Evolutionary conservation across 306 rosid species (phyloP).

Genomic region (Fagus crenata): DNA sequence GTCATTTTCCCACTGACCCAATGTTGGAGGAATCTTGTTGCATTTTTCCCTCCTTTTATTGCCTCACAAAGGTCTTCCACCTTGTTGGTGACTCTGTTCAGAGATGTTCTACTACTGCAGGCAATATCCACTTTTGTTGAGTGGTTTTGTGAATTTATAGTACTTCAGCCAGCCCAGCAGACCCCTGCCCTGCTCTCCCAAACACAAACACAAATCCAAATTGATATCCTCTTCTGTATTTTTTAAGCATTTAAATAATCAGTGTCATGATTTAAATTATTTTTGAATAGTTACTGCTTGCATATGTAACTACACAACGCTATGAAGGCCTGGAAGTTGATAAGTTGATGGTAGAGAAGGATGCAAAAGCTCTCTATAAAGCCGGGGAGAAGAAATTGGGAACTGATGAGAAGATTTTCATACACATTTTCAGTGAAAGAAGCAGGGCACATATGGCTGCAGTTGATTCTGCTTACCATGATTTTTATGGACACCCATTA

Average conservation of each 20-base stretch:
- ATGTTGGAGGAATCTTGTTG: no score
- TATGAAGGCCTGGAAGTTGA: constrained; percentile 45
- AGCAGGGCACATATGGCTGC: constrained; percentile 48
- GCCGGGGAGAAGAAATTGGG: no score
- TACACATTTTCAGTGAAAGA: constrained; percentile 42
- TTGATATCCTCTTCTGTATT: neutral
- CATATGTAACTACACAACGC: constrained; percentile 28
- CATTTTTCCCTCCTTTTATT: no score
- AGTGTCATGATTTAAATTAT: no score
- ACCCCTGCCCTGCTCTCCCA: neutral
- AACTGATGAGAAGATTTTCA: constrained; percentile 13
- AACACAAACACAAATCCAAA: neutral
- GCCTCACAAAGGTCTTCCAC: no score
- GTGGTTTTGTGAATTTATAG: neutral
- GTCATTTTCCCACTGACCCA: no score
- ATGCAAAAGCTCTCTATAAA: no score
- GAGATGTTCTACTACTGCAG: no score
- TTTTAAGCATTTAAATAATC: neutral
- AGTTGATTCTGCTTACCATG: constrained; percentile 37
- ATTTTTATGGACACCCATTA: constrained; percentile 28
- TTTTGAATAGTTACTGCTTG: constrained; percentile 38
- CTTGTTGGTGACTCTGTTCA: no score
- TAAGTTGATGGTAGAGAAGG: constrained; percentile 17
- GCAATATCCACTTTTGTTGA: neutral
- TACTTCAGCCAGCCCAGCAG: neutral